phyloP scores from a whole-genome alignment of 768 basidiomycete genomes.

The Boletus vermiculosoides region DNA sequence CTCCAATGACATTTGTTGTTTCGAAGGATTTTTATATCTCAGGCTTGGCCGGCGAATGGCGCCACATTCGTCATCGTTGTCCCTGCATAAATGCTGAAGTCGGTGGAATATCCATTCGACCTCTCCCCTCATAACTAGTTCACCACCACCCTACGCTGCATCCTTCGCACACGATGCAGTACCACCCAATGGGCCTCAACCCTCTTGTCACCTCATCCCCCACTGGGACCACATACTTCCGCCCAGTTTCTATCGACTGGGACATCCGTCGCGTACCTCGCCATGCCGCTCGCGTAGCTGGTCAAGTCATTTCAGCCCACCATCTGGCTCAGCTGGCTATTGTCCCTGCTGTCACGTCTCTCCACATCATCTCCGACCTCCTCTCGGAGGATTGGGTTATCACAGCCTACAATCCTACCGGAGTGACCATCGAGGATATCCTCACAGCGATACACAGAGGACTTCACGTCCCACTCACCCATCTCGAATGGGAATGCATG shows the following conservation, averaged over 20 bases:
- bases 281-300: constrained; percentile 18
- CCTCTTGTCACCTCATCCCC: constrained; percentile 16
- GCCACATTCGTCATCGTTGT: not conserved
- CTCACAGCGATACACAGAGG: constrained; percentile 44
- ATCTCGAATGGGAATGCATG: constrained; percentile 43
- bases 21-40: not conserved
- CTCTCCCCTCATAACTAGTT: not conserved
- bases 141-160: constrained; percentile 1
- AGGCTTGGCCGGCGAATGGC: not conserved
- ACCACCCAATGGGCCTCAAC: constrained; percentile 16
- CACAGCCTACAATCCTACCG: constrained; percentile 38
- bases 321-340: constrained; percentile 45
- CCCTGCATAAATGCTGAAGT: constrained; percentile 17
- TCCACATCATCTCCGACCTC: constrained; percentile 48
- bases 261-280: constrained; percentile 47
- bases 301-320: constrained; percentile 2
- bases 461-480: constrained; percentile 39
- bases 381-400: constrained; percentile 45
- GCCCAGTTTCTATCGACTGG: constrained; percentile 41
- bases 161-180: constrained; percentile 11
- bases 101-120: not conserved
- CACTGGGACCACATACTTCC: constrained; percentile 10
- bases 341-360: constrained; percentile 35
- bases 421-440: constrained; percentile 54
- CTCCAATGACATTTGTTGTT: not conserved